Base-by-base conservation (phyloP, 345 rosid species). In the Luvunga scandens region DNA sequence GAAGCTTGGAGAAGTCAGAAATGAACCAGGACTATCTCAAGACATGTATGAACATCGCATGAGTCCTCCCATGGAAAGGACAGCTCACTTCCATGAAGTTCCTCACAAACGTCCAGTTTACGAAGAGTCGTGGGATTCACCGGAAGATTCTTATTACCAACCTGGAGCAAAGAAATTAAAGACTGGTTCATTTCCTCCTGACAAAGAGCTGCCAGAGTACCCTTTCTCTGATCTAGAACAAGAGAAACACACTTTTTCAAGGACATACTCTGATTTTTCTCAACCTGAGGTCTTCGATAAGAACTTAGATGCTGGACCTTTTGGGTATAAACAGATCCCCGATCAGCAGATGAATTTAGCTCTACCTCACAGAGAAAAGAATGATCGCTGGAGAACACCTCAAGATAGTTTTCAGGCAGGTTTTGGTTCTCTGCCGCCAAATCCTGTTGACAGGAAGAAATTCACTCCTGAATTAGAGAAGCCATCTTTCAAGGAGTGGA, bases 91-190 rank as follows among this genome's bases (percentile, higher is more conserved):
- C 73, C 88, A 81, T 79, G 91, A 90, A 74, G 79, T 81, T 64
- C 61, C 88, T 75, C 83, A 78, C 36, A 88, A 85, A 80, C 84
- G 71, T 81, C 79, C 88, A 59, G 39, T 75, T 69, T 89, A 86
- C 39, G 94, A 90, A 78, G 98, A 92, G 81, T 90, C 85, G 45
- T 86, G 98, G 95, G 97, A 90, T 79, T 76, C 88, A 75, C 86
- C 91, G 9, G 97, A 92, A 81, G 98, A 93, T 81, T 77, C 85
- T 22, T 86, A 89, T 82, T 75, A 80, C 70, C 77, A 85, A 77
- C 94, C 76, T 66, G 94, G 88, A 68, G 69, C 86, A 64, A 95
- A 95, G 88, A 93, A 89, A 84, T 72, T 85, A 82, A 93, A 87
- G 88, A 91, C 86, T 30, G 81, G 89, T 78, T 81, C 91, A 70